Conservation (phyloP, 2,329 filamentous ascomycete species). For the Fusarium piperis region DNA sequence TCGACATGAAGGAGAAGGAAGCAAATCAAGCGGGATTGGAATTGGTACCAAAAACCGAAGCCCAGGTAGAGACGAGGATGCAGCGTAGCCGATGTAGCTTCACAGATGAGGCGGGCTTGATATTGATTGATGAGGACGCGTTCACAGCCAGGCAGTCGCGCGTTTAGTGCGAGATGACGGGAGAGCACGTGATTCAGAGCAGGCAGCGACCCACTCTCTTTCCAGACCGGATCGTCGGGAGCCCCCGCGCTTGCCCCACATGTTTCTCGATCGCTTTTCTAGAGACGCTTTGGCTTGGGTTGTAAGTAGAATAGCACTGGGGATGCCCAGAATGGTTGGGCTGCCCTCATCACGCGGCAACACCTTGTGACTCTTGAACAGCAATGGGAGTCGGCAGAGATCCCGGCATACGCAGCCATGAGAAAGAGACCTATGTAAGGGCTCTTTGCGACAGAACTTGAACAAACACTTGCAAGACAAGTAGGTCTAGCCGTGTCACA, state of each 20-base stretch:
- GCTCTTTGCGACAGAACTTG: neutral
- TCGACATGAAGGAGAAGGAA: slow-evolving; percentile 34
- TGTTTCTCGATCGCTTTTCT: neutral
- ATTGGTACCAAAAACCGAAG: neutral
- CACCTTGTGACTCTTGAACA: neutral
- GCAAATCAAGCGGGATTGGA: neutral
- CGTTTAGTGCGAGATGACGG: slow-evolving; percentile 36
- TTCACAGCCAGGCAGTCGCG: slow-evolving; percentile 39
- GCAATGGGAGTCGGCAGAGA: neutral
- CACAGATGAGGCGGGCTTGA: slow-evolving; percentile 12
- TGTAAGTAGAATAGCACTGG: neutral
- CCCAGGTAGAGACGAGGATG: neutral
- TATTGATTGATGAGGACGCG: slow-evolving; percentile 34
- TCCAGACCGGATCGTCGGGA: slow-evolving; percentile 3
- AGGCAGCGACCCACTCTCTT: slow-evolving; percentile 5
- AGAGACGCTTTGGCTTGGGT: neutral
- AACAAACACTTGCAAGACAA: neutral
- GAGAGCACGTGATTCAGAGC: slow-evolving; percentile 44
- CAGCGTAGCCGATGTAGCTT: slow-evolving; percentile 7
- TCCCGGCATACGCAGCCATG: neutral
- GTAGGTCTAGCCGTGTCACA: neutral
- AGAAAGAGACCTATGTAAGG: neutral
- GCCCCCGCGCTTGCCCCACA: slow-evolving; percentile 26
- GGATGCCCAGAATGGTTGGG: neutral
- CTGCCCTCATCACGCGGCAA: neutral